phyloP scores from a whole-genome alignment of 78 protist species.

The Neovahlkampfia damariscottae region DNA sequence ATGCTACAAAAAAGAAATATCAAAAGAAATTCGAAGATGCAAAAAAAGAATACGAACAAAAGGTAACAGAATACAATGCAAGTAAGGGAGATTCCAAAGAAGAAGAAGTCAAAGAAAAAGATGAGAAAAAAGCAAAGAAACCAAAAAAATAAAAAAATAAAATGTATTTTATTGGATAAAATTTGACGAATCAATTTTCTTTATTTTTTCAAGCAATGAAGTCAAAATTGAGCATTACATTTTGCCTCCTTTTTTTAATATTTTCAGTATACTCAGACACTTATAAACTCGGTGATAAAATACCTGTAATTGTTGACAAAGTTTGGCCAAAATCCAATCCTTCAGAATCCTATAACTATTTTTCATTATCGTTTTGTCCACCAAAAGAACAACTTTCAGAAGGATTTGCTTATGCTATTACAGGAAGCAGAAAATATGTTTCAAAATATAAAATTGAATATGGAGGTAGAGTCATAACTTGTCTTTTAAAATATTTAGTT shows the following conservation, averaged over 20 bases:
- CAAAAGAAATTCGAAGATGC: background rate
- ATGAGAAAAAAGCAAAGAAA: too few species aligned
- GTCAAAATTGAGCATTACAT: too few species aligned
- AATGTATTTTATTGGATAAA: too few species aligned
- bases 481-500: background rate
- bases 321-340: constrained; percentile 90
- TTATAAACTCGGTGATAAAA: background rate
- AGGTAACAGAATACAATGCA: too few species aligned
- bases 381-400: constrained; percentile 16
- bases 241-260: too few species aligned
- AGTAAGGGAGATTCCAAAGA: background rate
- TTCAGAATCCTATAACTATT: constrained; percentile 79
- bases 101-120: background rate
- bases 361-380: constrained; percentile 69
- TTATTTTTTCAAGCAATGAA: too few species aligned
- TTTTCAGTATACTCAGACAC: background rate
- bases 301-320: constrained; percentile 42
- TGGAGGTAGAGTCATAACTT: background rate
- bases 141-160: too few species aligned
- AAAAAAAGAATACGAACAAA: constrained; percentile 9
- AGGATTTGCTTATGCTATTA: background rate
- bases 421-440: background rate
- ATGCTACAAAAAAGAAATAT: background rate
- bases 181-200: too few species aligned
- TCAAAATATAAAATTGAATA: background rate